These are phyloP conservation scores for Penicillium taxi DNA, from an alignment of 495 filamentous ascomycete species.

Conservation along the genomic window DNA sequence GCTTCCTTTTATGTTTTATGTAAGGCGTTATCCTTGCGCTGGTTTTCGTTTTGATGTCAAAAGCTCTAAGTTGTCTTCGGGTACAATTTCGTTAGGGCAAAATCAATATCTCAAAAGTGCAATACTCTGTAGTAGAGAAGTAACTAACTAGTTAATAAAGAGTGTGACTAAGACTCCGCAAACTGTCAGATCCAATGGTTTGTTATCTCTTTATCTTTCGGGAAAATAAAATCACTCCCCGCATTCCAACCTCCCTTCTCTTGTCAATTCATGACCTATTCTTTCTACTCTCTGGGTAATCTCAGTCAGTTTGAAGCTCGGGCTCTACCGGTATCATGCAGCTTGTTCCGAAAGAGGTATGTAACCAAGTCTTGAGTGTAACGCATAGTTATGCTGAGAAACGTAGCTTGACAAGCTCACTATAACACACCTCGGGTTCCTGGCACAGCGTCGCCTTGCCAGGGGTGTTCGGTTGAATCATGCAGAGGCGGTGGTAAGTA, in stretches of 20 bases:
- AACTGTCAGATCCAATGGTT: too few species aligned
- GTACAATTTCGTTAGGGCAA: too few species aligned
- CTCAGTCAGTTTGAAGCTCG: conserved; percentile 6
- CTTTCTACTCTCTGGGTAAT: conserved; percentile 6
- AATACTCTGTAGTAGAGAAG: too few species aligned
- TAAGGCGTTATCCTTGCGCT: too few species aligned
- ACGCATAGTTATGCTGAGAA: conserved; percentile 2
- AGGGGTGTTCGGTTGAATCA: conserved; percentile 87
- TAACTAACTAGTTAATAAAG: conserved; percentile 2
- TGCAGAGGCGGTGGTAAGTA: conserved; percentile 73
- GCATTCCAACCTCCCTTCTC: conserved; percentile 3
- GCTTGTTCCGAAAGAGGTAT: conserved; percentile 78
- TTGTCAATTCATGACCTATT: not conserved
- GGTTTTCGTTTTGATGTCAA: too few species aligned
- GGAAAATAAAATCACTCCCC: too few species aligned
- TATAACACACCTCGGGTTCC: conserved; percentile 79
- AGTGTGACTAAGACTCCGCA: conserved; percentile 2
- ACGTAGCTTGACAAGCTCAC: conserved; percentile 88
- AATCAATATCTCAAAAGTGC: too few species aligned
- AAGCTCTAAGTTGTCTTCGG: too few species aligned
- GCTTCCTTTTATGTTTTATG: too few species aligned
- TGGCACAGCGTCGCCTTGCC: conserved; percentile 85
- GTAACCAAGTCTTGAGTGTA: conserved; percentile 11
- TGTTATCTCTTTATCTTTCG: too few species aligned
- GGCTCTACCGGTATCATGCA: conserved; percentile 53